Evolutionary conservation across 805 yeast genomes (phyloP).

Genomic region (Suhomyces canberraensis): DNA sequence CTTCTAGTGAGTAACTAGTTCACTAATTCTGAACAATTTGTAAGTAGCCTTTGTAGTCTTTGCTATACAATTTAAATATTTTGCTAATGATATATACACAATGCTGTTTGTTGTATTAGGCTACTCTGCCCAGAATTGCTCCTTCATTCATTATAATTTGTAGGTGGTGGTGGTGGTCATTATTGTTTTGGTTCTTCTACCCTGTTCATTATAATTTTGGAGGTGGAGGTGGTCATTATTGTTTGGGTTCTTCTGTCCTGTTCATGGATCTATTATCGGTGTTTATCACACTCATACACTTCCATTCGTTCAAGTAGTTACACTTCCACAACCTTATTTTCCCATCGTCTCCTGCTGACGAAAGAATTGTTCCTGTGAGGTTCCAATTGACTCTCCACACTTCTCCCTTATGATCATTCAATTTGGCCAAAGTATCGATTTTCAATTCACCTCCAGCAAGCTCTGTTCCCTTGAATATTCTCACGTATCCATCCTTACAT

Average conservation of each 20-base stretch:
- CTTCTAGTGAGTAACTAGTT: no score
- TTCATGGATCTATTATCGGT: conserved; percentile 16
- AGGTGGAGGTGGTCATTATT: not conserved
- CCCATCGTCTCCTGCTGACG: conserved; percentile 96
- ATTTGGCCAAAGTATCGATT: conserved; percentile 61
- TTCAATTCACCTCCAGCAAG: conserved; percentile 27
- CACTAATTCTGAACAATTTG: no score
- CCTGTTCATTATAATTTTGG: no score
- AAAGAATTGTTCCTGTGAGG: conserved; percentile 83
- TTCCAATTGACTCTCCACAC: conserved; percentile 98
- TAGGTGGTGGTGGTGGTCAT: no score
- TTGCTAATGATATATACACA: no score
- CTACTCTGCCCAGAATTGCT: no score
- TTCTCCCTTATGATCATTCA: conserved; percentile 78
- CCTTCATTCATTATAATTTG: no score
- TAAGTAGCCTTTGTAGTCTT: no score
- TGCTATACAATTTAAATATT: no score
- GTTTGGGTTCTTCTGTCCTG: not conserved
- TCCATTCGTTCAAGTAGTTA: conserved; percentile 79
- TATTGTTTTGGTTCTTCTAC: no score
- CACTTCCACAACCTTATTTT: conserved; percentile 89
- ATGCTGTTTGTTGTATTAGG: no score
- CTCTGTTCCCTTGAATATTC: conserved; percentile 75
- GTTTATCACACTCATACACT: conserved; percentile 76
- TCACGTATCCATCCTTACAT: conserved; percentile 88